phyloP scores from a whole-genome alignment of 176 grass and related monocot genomes.

The barley (Hordeum vulgare) region MorexV3_pseudomolecules_assembly NC_058524.1:593485920-593486419 shows the following conservation, averaged over 20 bases:
- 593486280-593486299: too few relatives aligned
- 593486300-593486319: not conserved
- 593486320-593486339: not conserved
- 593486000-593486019: slow-evolving; percentile 14
- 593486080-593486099: not conserved
- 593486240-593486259: not conserved
- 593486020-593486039: slow-evolving; percentile 6
- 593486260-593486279: not conserved
- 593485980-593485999: not conserved
- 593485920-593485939: not conserved
- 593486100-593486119: not conserved
- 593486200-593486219: not conserved
- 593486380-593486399: not conserved
- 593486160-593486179: not conserved
- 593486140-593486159: not conserved
- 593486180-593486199: not conserved
- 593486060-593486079: not conserved
- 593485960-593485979: not conserved
- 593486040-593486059: not conserved
- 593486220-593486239: not conserved
- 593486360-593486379: not conserved
- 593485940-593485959: not conserved
- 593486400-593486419: not conserved
- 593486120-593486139: not conserved
- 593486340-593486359: not conserved